phyloP scores from a whole-genome alignment of 1,284 basidiomycete species.

The Albatrellus sp. region DNA sequence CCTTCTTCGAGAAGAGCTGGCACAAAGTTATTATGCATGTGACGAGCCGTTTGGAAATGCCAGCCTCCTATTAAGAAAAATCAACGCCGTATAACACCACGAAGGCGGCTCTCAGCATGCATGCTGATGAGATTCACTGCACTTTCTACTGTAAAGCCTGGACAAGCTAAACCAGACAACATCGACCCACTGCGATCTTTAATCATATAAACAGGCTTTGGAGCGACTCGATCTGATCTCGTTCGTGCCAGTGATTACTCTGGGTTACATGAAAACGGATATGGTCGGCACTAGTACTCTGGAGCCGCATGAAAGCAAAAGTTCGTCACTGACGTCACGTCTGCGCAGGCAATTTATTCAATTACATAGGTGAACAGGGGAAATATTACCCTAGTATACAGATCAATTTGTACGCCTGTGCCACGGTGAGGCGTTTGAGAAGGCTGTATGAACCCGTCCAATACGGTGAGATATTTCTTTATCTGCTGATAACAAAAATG shows the following conservation, averaged over 20 bases:
- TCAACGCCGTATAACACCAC: constrained; percentile 18
- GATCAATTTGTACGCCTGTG: too few relatives aligned
- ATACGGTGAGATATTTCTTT: too few relatives aligned
- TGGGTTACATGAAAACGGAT: constrained; percentile 22
- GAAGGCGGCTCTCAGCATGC: constrained; percentile 20
- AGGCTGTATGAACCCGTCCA: too few relatives aligned
- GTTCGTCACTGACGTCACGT: constrained; percentile 13
- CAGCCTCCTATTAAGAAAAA: constrained; percentile 14
- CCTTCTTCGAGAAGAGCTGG: constrained; percentile 18
- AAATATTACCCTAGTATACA: constrained; percentile 12
- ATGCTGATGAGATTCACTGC: constrained; percentile 12
- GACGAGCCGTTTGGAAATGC: constrained; percentile 20
- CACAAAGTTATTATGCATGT: constrained; percentile 24
- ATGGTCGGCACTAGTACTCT: constrained; percentile 20
- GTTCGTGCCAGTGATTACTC: constrained; percentile 16
- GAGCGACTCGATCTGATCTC: constrained; percentile 15
- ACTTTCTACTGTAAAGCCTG: constrained; percentile 1
- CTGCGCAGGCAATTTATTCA: constrained; percentile 20
- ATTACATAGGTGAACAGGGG: constrained; percentile 18
- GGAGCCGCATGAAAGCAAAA: constrained; percentile 19
- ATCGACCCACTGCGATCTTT: neutral
- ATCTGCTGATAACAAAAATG: too few relatives aligned
- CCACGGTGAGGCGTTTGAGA: too few relatives aligned
- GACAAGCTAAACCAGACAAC: neutral
- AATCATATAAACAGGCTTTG: constrained; percentile 22